Percentiles rank a stretch among this genome's conserved stretches.
phyloP scores from a whole-genome alignment of 192 early-diverging fungal species.

The Rhizophagus sp. region DNA sequence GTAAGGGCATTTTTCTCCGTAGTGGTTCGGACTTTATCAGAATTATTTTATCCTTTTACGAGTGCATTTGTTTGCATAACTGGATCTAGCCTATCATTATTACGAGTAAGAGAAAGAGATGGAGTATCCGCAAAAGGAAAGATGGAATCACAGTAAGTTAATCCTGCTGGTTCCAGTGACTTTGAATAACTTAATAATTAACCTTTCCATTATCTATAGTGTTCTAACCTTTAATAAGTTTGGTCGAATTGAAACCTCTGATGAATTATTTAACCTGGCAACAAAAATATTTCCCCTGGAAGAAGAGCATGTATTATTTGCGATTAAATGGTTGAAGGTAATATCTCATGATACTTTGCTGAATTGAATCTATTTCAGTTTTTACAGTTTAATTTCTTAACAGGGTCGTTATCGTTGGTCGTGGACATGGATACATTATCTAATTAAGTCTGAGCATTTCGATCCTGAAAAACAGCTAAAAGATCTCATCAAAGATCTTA shows the following conservation, averaged over 20 bases:
- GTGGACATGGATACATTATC: neutral
- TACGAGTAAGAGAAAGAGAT: neutral
- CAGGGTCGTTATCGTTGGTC: neutral
- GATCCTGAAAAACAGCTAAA: too few species aligned
- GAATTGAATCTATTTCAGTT: neutral
- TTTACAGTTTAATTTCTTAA: constrained; percentile 1
- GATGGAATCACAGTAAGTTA: neutral
- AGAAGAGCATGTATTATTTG: neutral
- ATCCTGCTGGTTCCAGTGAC: neutral
- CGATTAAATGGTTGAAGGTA: constrained; percentile 2
- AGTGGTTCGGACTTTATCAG: neutral
- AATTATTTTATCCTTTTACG: neutral
- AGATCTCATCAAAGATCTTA: too few species aligned
- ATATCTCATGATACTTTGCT: neutral
- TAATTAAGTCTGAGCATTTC: too few species aligned
- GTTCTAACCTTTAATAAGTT: constrained; percentile 16
- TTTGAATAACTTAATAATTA: constrained; percentile 1
- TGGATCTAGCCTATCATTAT: neutral
- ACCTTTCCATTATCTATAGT: constrained; percentile 9
- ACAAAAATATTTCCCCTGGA: neutral
- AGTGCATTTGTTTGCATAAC: neutral
- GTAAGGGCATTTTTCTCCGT: neutral
- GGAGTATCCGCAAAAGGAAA: neutral
- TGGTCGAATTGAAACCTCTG: constrained; percentile 14
- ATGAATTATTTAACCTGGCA: neutral